Evolutionary conservation across 129 eudicot species (phyloP), one percentile per base, ranked within the genome.

Genomic region (Dittrichia graveolens): DNA sequence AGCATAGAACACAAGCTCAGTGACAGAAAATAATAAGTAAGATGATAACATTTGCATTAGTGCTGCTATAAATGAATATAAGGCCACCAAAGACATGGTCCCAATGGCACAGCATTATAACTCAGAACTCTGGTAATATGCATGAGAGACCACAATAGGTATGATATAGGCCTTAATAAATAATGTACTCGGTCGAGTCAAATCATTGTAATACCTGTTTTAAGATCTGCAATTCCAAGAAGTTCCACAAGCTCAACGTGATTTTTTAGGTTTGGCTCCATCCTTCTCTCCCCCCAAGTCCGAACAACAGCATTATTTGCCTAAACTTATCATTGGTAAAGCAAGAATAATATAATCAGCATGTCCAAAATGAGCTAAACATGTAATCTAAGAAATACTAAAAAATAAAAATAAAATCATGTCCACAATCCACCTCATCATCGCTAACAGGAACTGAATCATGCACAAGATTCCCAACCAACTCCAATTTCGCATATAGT

Each of bases 201-300:
- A 66, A 61, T 60, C 4, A 60, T n/a, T 18, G 14, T 34, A 46
- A 67, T 80, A 92, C 98, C 98, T 83, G 75, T 85, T 64, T 87
- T 86, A n/a, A 67, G 49, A 71, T 93, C 96, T 13, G 92, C 98
- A 71, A 93, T 93, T 49, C 90, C 96, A 80, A 93, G 95, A 59
- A 80, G 87, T 76, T 93, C 95, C 67, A 89, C 98, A 69, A 93
- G 95, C 7, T 93, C 98, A 14, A 89, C 98, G 13, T 93, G 98
- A 82, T 86, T 87, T 84, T 83, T 87, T 34, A 93, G 78, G 48
- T 79, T 83, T 43, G 88, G 70, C 75, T 90, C 98, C 5, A 45
- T 12, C 35, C 98, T 64, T 68, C 69, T 89, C 79, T 89, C 95
- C 38, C 98, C 98, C 98, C 96, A 93, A 1, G 87, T 59, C 54